Evolutionary conservation across 1,284 basidiomycete species (phyloP), one percentile per base, ranked within the genome.

Genomic region (Pulveroboletus ridleyi): DNA sequence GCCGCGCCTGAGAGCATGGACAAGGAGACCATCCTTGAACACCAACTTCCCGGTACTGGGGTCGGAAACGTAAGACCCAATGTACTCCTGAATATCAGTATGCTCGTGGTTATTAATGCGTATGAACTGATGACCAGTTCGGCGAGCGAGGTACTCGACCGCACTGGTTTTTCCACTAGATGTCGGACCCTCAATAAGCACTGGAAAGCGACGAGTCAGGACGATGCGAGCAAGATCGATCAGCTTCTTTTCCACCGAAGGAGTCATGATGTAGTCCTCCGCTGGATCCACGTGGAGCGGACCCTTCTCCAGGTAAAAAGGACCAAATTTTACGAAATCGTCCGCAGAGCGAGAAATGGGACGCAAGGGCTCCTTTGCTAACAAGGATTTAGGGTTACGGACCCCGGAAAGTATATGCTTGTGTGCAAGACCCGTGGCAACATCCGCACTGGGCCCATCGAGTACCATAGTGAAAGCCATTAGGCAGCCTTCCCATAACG

Each of bases 21-120:
- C 95, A 42, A 99, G 86, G 4, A 98, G 81, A 9, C 98, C 98
- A 76, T 99, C 98, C 71, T 93, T 92, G 81, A 98, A 99, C 18
- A 94, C 89, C 22, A 99, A 86, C 77, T 96, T 97, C 29, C 98
- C 98, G 0, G 95, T 95, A 33, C 87, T 78, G 9, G 96, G 89
- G 77, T 99, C 96, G 2, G 97, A 96, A 20, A 97, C 89, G 74
- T 99, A 99, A 1, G 96, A 96, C 10, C 98, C 98, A 59, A 99
- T 85, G 75, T 99, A 99, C 76, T 99, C 98, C 75, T 99, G 98
- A 59, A 97, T 96, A 77, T 99, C 98, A 8, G 98, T 99, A 76
- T 99, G 98, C 73, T 99, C 98, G 80, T 99, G 98, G 74, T 99
- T 99, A 82, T 99, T 99, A 86, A 99, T 99, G 47, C 98, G 94